Evolutionary conservation across 371 early-diverging fungal species (phyloP).

Genomic region (Apophysomyces elegans): DNA sequence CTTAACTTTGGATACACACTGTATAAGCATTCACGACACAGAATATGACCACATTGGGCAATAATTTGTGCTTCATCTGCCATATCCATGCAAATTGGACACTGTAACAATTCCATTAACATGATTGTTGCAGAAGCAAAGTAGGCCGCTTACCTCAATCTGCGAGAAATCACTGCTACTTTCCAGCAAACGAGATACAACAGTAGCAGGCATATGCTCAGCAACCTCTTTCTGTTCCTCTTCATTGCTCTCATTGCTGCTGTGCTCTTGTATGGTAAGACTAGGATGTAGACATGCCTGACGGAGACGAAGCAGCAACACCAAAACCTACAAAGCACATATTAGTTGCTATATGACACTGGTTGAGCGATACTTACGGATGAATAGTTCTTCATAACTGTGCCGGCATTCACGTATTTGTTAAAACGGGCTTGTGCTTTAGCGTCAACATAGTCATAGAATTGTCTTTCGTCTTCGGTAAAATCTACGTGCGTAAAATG

Average conservation of each 20-base stretch:
- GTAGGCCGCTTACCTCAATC: slow-evolving; percentile 21
- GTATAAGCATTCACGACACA: slow-evolving; percentile 48
- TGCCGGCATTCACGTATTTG: slow-evolving; percentile 48
- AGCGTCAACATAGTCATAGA: slow-evolving; percentile 62
- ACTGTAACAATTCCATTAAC: slow-evolving; percentile 17
- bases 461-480: slow-evolving; percentile 57
- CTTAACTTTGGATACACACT: slow-evolving; percentile 18
- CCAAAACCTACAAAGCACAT: slow-evolving; percentile 25
- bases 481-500: slow-evolving; percentile 61
- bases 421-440: slow-evolving; percentile 57
- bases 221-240: slow-evolving; percentile 20
- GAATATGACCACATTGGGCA: slow-evolving; percentile 46
- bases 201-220: slow-evolving; percentile 19
- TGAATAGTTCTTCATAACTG: slow-evolving; percentile 64
- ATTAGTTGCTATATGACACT: background rate
- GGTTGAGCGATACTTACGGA: slow-evolving; percentile 32
- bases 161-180: slow-evolving; percentile 17
- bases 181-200: slow-evolving; percentile 32
- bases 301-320: slow-evolving; percentile 42
- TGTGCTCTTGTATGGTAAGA: slow-evolving; percentile 28
- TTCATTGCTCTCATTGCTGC: slow-evolving; percentile 8
- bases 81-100: slow-evolving; percentile 56
- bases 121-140: too few species aligned
- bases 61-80: slow-evolving; percentile 38
- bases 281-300: slow-evolving; percentile 48